Evolutionary conservation across 2,329 filamentous ascomycete species (phyloP).

Genomic region (Annulohypoxylon truncatum): DNA sequence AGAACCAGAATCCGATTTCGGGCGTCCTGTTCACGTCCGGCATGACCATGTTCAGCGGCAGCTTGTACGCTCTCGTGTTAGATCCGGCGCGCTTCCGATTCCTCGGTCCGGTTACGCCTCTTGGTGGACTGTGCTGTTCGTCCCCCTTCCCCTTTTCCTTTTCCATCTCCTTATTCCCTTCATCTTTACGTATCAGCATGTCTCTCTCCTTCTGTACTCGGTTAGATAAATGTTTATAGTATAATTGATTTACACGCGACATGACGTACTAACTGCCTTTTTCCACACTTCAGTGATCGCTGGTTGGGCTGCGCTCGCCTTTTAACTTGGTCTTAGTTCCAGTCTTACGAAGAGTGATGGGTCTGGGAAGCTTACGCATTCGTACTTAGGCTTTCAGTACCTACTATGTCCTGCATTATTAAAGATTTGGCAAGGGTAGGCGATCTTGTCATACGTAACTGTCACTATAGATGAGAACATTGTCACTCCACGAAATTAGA

Average conservation of each 20-base stretch:
- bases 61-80: slow-evolving; percentile 72
- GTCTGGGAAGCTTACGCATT: background rate
- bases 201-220: background rate
- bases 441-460: background rate
- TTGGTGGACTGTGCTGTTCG: slow-evolving; percentile 67
- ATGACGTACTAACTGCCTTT: background rate
- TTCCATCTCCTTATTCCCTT: background rate
- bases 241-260: too few species aligned
- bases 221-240: too few species aligned
- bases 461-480: background rate
- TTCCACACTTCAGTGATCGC: slow-evolving; percentile 61
- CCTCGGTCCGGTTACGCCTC: slow-evolving; percentile 72
- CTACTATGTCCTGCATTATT: background rate
- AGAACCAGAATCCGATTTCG: slow-evolving; percentile 64
- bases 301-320: slow-evolving; percentile 66
- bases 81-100: slow-evolving; percentile 69
- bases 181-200: background rate
- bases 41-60: slow-evolving; percentile 75
- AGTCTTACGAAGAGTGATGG: background rate
- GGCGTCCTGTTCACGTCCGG: slow-evolving; percentile 70
- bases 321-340: slow-evolving; percentile 21
- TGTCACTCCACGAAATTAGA: background rate
- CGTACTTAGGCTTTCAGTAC: background rate
- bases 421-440: background rate
- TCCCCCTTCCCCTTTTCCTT: background rate